Base-by-base conservation (phyloP, 441 rosid genomes). In the Arabidopsis lyrata region DNA sequence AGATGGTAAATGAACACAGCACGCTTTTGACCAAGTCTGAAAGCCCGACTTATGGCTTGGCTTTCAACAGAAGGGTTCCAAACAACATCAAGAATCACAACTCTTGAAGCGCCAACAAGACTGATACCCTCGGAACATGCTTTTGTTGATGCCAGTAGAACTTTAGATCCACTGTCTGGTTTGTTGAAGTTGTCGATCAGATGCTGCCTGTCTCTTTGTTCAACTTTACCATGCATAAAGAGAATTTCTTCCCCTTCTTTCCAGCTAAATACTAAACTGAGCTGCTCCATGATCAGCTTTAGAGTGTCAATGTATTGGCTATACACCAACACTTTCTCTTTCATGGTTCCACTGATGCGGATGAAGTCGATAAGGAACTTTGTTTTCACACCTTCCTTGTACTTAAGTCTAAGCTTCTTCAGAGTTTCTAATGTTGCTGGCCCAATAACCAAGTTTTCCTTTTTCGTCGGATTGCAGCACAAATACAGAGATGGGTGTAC, bases 11-110 rank as follows among this genome's bases (percentile, higher is more conserved):
- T 66, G 68, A 85, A 71, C 3, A 91, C 96, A 14, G 83, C 68
- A 10, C 81, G 82, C 38, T 82, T 75, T 79, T 91, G 91, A 0
- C 98, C 98, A 11, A 87, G 81, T 55, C 95, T 81, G 73, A 81
- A 86, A 24, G 96, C 95, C 6, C 96, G 86, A 38, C 89, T 77
- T 68, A 89, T 88, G 15, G 96, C 97, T 80, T 91, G 96, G 56
- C 83, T 84, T 70, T 85, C 91, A 9, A 91, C 92, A 0, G 92
- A 79, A 0, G 96, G 98, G 65, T 93, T 93, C 98, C 98, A 91
- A 7, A 85, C 83, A 11, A 89, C 91, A 63, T 91, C 98, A 2
- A 93, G 87, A 47, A 93, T 70, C n/a, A 93, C 81, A 32, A 89
- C 90, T 79, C 98, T 82, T 0, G 96, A 93, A 20, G 92, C 96